Evolutionary conservation across 106 monocot genomes (phyloP), one percentile per base, ranked within the genome.

Genomic region (Dendrobium officinale): DNA sequence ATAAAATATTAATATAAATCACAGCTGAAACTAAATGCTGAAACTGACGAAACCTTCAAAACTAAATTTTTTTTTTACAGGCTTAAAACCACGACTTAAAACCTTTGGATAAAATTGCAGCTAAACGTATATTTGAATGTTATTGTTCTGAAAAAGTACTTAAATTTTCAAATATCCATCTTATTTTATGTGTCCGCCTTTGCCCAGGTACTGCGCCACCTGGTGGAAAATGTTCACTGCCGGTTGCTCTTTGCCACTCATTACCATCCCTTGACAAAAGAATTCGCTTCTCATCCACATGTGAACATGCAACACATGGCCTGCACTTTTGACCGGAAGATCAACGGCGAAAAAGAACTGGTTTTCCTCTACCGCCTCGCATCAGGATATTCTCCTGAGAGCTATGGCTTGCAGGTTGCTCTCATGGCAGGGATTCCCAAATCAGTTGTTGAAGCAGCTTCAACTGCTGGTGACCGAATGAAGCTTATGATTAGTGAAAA

Each of bases 211-310:
- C 87, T 98, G 55, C 92, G 97, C 3, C 94, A 98, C 84, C 91
- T 98, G 0, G 87, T 98, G 45, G 97, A 98, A 77, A 86, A 76
- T 40, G 88, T 94, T 11, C 44, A 91, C 66, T 94, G 97, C 66
- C 92, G 97, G 16, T 76, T 94, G 76, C 85, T 98, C 9, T 98
- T 98, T 54, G 92, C 97, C 6, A 98, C 97, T 3, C 97, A 98
- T 81, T 98, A 98, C 80, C 94, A 98, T 75, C 91, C 97, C 44
- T 89, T 98, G 9, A 98, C 97, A 4, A 98, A 92, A 74, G 97
- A 98, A 81, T 98, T 98, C 33, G 86, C 88, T 0, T 90, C 85
- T 16, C 97, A 98, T 54, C 97, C 97, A 75, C 87, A 73, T 6
- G 94, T 98, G 4, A 89, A 75, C 82, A 84, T 98, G 61, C 90